phyloP scores from a whole-genome alignment of 192 early-diverging fungal species.

The Backusella macrospora region DNA sequence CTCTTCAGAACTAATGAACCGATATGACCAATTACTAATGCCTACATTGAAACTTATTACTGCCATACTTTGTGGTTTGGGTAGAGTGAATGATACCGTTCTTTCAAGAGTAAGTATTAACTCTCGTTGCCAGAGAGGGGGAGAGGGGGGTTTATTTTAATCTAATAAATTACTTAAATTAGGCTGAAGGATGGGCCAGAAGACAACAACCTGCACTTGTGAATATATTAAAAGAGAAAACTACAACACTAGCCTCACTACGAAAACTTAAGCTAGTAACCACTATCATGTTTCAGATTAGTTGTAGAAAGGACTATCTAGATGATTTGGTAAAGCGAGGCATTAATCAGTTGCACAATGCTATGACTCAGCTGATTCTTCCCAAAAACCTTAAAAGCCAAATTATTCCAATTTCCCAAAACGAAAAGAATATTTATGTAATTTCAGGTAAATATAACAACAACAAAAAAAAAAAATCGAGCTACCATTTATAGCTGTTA shows the following conservation, averaged over 20 bases:
- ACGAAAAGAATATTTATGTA: too few species aligned
- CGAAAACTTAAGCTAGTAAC: constrained; percentile 1
- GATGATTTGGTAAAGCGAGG: constrained; percentile 13
- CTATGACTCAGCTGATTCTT: background rate
- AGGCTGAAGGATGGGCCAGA: constrained; percentile 23
- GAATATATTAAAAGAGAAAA: constrained; percentile 2
- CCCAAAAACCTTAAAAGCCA: background rate
- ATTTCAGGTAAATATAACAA: too few species aligned
- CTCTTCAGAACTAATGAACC: constrained; percentile 5
- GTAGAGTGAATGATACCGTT: constrained; percentile 17
- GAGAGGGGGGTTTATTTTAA: too few species aligned
- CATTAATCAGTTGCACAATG: constrained; percentile 3
- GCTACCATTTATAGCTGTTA: background rate
- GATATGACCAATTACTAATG: constrained; percentile 21
- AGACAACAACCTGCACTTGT: constrained; percentile 16
- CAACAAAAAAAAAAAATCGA: background rate
- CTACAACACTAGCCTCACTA: background rate
- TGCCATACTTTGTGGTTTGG: constrained; percentile 15
- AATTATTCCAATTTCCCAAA: background rate
- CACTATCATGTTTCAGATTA: background rate
- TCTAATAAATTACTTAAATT: background rate
- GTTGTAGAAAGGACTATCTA: background rate
- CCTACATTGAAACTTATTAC: constrained; percentile 23
- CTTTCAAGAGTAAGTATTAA: constrained; percentile 4
- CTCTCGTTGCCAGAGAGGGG: background rate